phyloP scores from a whole-genome alignment of 257 asterid species.

The Solanum medicagineum region DNA sequence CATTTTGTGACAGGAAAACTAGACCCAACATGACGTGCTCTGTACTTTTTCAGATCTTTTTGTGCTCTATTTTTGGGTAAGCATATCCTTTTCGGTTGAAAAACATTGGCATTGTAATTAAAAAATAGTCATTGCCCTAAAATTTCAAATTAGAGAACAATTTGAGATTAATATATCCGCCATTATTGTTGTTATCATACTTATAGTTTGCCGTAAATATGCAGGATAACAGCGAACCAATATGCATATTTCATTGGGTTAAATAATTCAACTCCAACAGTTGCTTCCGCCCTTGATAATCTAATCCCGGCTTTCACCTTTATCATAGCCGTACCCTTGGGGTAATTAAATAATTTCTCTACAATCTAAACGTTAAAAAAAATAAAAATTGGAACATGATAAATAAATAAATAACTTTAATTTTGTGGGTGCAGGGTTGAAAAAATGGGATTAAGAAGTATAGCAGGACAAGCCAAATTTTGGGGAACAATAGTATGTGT shows the following conservation, averaged over 20 bases:
- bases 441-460: slow-evolving; percentile 36
- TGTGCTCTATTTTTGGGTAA: slow-evolving; percentile 78
- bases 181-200: not conserved
- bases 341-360: slow-evolving; percentile 33
- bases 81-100: not conserved
- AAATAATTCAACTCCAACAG: slow-evolving; percentile 76
- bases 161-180: not conserved
- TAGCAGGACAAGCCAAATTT: slow-evolving; percentile 57
- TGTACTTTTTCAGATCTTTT: slow-evolving; percentile 51
- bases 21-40: slow-evolving; percentile 47
- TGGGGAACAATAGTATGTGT: slow-evolving; percentile 64
- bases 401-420: not conserved
- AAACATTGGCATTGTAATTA: not conserved
- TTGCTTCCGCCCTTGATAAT: slow-evolving; percentile 72
- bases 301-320: slow-evolving; percentile 74
- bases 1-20: slow-evolving; percentile 37
- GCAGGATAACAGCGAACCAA: slow-evolving; percentile 76
- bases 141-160: not conserved
- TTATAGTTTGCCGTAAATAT: not conserved
- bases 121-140: not conserved
- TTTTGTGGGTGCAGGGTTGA: slow-evolving; percentile 34
- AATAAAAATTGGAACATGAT: not conserved
- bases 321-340: slow-evolving; percentile 55
- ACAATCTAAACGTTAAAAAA: not conserved
- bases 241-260: slow-evolving; percentile 67